Base-by-base conservation (phyloP, 768 basidiomycete genomes). In the Lepiota brunneoincarnata region DNA sequence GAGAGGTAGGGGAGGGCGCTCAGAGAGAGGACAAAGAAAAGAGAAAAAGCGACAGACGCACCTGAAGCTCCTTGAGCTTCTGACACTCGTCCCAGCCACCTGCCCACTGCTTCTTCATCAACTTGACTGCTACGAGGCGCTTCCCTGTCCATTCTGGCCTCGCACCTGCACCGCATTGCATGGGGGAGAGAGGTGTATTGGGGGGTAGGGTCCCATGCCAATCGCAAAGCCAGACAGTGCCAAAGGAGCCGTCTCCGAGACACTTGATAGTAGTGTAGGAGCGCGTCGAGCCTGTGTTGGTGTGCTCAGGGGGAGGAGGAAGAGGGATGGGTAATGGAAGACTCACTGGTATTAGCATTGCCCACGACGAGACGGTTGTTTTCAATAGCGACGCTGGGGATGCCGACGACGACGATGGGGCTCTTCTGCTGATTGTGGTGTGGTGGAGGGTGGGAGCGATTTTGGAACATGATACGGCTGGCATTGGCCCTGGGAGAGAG, bases 21-120 rank as follows among this genome's bases (percentile, higher is more conserved):
- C 47, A 60, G 63, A 60, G 58, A 40, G 43, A 15, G 56, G 59
- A 6, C 37, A 58, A 21, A 52, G 48, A 44, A 49, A 48, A 7
- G 43, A 51, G 49, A 51, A 37, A 57, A 47, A 45, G 56, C 44
- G 58, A 55, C 52, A 45, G 52, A 58, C 87, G 64, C 67, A 90
- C 92, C 84, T 94, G 90, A 61, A 99, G 86, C 69, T 99, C 97
- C 67, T 97, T 97, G 64, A 97, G 80, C 63, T 83, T 86, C 70
- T 86, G 89, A 71, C 96, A 98, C 75, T 99, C 94, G 65, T 92
- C 89, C 97, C 97, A 99, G 34, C 97, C 95, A 31, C 94, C 92
- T 65, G 97, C 92, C 91, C 94, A 98, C 61, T 83, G 87, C 78
- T 88, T 91, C 81, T 93, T 98, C 95, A 98, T 98, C 65, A 93